These are phyloP conservation scores for Capronia americana DNA, from an alignment of 2,329 filamentous ascomycete species.

Conservation along the genomic window DNA sequence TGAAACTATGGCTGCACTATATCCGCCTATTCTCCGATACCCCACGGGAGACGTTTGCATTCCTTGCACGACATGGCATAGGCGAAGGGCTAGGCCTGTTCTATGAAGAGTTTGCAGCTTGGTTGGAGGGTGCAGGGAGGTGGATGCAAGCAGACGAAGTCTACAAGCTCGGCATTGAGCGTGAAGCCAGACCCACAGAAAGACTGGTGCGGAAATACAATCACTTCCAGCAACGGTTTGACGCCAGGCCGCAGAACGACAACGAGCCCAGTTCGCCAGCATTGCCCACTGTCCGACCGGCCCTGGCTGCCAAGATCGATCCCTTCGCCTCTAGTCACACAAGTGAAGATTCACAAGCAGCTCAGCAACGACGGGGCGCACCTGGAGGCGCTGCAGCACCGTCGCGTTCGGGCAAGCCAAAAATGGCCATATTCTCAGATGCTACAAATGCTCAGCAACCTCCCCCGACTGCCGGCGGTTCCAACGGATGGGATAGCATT, in stretches of 20 bases:
- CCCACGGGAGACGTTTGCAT: conserved; percentile 91
- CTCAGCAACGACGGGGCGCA: conserved; percentile 56
- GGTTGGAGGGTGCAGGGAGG: conserved; percentile 82
- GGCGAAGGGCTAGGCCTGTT: conserved; percentile 87
- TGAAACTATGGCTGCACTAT: conserved; percentile 93
- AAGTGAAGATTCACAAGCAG: conserved; percentile 70
- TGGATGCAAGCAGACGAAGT: conserved; percentile 95
- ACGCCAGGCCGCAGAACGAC: conserved; percentile 66
- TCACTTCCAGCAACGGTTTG: conserved; percentile 83
- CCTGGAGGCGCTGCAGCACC: conserved; percentile 51
- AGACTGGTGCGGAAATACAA: conserved; percentile 86
- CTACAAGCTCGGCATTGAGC: conserved; percentile 86
- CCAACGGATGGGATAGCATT: conserved; percentile 90
- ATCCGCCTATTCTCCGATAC: conserved; percentile 90
- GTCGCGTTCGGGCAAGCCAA: conserved; percentile 74
- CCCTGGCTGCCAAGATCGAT: conserved; percentile 82
- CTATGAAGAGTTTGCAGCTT: conserved; percentile 95
- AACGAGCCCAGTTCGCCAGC: conserved; percentile 82
- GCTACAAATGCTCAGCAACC: conserved; percentile 65
- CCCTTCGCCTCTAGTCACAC: conserved; percentile 69
- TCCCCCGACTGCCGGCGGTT: conserved; percentile 57
- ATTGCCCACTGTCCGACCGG: conserved; percentile 80
- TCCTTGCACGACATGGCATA: conserved; percentile 84
- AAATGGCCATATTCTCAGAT: conserved; percentile 92
- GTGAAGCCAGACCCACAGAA: conserved; percentile 81